These are phyloP conservation scores for Babjeviella inositovora DNA, from an alignment of 805 yeast genomes.

Conservation along the genomic window DNA sequence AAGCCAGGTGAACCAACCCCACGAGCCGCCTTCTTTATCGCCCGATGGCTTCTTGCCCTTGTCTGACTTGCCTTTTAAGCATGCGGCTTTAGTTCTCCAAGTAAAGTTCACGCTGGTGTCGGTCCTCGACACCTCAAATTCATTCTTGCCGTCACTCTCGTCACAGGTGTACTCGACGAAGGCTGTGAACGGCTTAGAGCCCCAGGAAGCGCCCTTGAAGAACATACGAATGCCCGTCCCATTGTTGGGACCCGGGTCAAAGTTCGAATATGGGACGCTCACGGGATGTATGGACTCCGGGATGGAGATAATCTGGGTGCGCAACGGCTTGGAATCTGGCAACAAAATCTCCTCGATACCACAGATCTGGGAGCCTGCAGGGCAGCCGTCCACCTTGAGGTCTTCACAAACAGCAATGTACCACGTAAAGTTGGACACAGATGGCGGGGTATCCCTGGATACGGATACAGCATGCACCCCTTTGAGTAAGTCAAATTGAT, in stretches of 20 bases:
- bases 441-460: conserved; percentile 62
- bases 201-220: conserved; percentile 56
- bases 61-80: conserved; percentile 12
- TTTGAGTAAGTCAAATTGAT: conserved; percentile 27
- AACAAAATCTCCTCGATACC: conserved; percentile 44
- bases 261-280: no score
- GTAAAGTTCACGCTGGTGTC: conserved; percentile 11
- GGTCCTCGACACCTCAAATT: conserved; percentile 17
- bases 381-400: conserved; percentile 30
- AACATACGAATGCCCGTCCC: conserved; percentile 7
- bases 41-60: conserved; percentile 3
- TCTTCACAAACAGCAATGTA: conserved; percentile 52
- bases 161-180: conserved; percentile 30
- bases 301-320: conserved; percentile 46
- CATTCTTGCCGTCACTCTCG: conserved; percentile 7
- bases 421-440: conserved; percentile 48
- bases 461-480: conserved; percentile 27
- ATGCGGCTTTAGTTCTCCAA: conserved; percentile 20
- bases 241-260: no score
- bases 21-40: conserved; percentile 25
- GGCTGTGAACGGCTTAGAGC: conserved; percentile 33
- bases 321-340: conserved; percentile 27
- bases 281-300: no score
- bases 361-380: conserved; percentile 61
- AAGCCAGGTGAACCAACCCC: conserved; percentile 78